A percentile compares a stretch with the other conserved stretches of the same genome.
phyloP scores from a whole-genome alignment of 441 rosid genomes.

The Croton laevigatus region DNA sequence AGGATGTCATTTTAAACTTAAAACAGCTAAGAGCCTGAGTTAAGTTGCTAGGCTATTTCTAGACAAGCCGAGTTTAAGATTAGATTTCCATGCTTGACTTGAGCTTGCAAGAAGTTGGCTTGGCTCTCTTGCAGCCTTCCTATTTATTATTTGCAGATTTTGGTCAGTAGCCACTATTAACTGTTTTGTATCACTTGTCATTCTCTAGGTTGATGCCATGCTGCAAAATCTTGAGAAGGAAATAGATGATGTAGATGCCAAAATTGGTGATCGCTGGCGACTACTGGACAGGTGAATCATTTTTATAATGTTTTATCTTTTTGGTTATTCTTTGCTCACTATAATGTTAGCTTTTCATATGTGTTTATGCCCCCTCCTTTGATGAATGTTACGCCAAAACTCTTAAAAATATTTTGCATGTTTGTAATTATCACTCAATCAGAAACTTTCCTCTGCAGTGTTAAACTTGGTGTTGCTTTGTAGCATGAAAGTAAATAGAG shows the following conservation, averaged over 20 bases:
- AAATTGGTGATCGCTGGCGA: conserved; percentile 76
- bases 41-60: too few species aligned
- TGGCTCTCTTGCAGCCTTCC: too few species aligned
- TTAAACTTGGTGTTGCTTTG: background rate
- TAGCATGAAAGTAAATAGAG: background rate
- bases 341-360: background rate
- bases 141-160: background rate
- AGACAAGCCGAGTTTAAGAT: too few species aligned
- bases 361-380: background rate
- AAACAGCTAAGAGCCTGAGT: too few species aligned
- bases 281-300: conserved; percentile 70
- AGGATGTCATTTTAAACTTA: too few species aligned
- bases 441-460: background rate
- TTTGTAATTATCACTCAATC: background rate
- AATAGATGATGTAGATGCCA: conserved; percentile 78
- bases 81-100: too few species aligned
- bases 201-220: conserved; percentile 70
- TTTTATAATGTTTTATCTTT: background rate
- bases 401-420: background rate
- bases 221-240: conserved; percentile 88
- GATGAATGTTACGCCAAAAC: background rate
- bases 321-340: background rate
- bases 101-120: too few species aligned
- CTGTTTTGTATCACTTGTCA: conserved; percentile 15
- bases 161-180: conserved; percentile 13